Conservation (phyloP, 768 basidiomycete species). For the Grammothele lineata region DNA sequence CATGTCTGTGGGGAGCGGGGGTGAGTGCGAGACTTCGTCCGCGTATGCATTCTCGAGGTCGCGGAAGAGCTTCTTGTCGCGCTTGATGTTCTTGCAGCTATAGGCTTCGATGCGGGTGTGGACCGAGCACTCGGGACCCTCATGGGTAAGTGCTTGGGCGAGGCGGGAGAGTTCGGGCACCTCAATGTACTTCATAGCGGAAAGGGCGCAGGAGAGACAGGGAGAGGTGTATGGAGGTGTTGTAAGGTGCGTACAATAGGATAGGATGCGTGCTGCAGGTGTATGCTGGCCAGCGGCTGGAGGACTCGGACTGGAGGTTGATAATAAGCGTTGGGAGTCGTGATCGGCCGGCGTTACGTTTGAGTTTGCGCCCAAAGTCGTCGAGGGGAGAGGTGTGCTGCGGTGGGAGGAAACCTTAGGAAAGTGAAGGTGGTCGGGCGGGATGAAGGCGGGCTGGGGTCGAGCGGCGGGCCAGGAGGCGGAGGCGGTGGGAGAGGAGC, state of each 20-base stretch:
- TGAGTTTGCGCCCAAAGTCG: too few relatives aligned
- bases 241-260: too few relatives aligned
- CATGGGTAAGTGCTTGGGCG: slow-evolving; percentile 75
- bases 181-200: slow-evolving; percentile 96
- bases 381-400: too few relatives aligned
- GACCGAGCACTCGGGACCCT: slow-evolving; percentile 84
- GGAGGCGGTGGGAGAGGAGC: not conserved
- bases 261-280: too few relatives aligned
- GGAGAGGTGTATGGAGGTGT: too few relatives aligned
- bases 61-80: slow-evolving; percentile 95
- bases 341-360: too few relatives aligned
- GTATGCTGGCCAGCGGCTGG: too few relatives aligned
- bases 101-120: slow-evolving; percentile 95
- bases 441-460: slow-evolving; percentile 4
- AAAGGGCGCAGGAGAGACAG: too few relatives aligned
- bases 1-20: slow-evolving; percentile 80
- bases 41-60: slow-evolving; percentile 85
- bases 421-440: too few relatives aligned
- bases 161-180: slow-evolving; percentile 74
- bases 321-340: too few relatives aligned
- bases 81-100: slow-evolving; percentile 95
- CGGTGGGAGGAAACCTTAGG: too few relatives aligned
- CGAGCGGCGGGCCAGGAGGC: not conserved
- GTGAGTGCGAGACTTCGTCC: slow-evolving; percentile 76
- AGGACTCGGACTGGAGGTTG: too few relatives aligned